Evolutionary conservation across 2,329 filamentous ascomycete species (phyloP).

Genomic region (Nemania serpens): DNA sequence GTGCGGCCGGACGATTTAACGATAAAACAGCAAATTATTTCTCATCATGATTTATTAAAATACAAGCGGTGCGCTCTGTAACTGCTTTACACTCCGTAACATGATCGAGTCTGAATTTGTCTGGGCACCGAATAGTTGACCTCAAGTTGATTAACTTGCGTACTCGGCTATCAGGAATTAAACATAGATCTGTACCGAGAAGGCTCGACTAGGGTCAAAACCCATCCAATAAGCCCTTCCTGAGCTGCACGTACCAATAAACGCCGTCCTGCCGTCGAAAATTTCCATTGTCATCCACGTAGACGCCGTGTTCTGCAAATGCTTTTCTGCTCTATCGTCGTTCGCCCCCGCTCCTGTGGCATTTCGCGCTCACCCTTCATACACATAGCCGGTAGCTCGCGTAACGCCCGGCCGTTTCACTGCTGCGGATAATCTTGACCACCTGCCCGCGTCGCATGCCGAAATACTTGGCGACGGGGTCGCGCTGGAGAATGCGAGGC

Average conservation of each 20-base stretch:
- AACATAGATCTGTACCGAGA: constrained; percentile 13
- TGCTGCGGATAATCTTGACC: constrained; percentile 96
- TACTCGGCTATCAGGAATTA: constrained; percentile 5
- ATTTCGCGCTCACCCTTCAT: constrained; percentile 42
- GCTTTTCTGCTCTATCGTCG: constrained; percentile 19
- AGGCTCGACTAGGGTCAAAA: constrained; percentile 11
- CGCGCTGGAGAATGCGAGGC: constrained; percentile 86
- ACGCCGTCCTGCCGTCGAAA: constrained; percentile 31
- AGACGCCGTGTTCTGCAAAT: constrained; percentile 33
- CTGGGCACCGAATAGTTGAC: neutral
- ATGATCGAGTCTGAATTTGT: neutral
- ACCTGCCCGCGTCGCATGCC: constrained; percentile 91
- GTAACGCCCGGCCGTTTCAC: constrained; percentile 94
- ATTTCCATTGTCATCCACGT: constrained; percentile 28
- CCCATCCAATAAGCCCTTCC: constrained; percentile 14
- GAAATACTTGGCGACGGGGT: constrained; percentile 91
- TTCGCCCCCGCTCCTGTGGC: neutral
- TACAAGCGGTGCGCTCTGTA: neutral
- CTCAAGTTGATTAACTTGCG: neutral
- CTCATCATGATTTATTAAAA: neutral
- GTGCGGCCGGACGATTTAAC: too few relatives aligned
- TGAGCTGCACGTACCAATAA: constrained; percentile 22
- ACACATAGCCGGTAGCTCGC: constrained; percentile 85
- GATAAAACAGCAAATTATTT: neutral
- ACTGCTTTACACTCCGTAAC: too few relatives aligned